phyloP scores from a whole-genome alignment of 2,329 filamentous ascomycete species.

The Drechslerella stenobrocha region DNA sequence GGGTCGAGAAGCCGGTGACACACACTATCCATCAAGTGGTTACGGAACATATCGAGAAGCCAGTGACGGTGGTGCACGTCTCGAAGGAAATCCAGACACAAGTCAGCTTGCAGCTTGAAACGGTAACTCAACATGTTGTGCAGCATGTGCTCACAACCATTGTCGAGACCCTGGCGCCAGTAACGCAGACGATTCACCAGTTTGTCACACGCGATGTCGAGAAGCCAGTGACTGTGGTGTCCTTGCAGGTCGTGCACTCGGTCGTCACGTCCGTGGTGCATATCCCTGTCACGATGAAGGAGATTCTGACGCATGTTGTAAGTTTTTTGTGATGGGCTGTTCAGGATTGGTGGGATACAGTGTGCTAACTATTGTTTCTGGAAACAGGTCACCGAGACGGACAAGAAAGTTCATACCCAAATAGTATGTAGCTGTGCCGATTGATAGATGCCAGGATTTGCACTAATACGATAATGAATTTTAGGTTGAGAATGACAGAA shows the following conservation, averaged over 20 bases:
- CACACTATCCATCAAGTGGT: too few relatives aligned
- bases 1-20: too few relatives aligned
- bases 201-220: constrained; percentile 34
- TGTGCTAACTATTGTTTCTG: not conserved
- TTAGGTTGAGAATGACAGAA: constrained; percentile 14
- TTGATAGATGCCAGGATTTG: too few relatives aligned
- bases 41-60: too few relatives aligned
- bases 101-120: too few relatives aligned
- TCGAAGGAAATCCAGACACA: too few relatives aligned
- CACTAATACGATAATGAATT: not conserved
- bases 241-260: constrained; percentile 28
- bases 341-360: not conserved
- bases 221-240: constrained; percentile 40
- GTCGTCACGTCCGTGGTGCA: constrained; percentile 27
- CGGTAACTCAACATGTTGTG: too few relatives aligned
- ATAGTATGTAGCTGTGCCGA: not conserved
- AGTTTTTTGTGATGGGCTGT: constrained; percentile 3
- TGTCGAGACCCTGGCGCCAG: constrained; percentile 9
- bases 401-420: not conserved
- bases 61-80: too few relatives aligned
- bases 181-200: constrained; percentile 28
- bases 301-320: constrained; percentile 36
- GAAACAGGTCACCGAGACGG: not conserved
- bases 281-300: constrained; percentile 19
- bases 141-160: too few relatives aligned